These are phyloP conservation scores for Leptographium flavum DNA, from an alignment of 2,329 filamentous ascomycete species.

Conservation along the genomic window DNA sequence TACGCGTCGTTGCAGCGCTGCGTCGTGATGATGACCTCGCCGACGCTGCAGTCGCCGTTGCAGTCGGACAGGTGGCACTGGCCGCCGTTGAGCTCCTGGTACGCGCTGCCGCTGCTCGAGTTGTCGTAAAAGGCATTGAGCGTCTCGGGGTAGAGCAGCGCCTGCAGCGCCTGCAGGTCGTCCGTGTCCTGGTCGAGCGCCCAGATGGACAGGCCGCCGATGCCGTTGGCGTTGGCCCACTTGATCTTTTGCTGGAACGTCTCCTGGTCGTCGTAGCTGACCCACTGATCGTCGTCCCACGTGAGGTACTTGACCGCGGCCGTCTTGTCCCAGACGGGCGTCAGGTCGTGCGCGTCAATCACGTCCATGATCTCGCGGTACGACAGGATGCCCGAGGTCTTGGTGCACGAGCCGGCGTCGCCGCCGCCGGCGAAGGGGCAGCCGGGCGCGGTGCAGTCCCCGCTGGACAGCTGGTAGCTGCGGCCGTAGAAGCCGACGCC, in stretches of 20 bases:
- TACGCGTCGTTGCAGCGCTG: no score
- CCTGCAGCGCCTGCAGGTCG: neutral
- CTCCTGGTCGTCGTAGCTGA: slow-evolving; percentile 17
- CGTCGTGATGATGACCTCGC: no score
- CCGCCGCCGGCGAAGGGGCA: slow-evolving; percentile 12
- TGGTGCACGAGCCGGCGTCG: slow-evolving; percentile 11
- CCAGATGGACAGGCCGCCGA: slow-evolving; percentile 13
- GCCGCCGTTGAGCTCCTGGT: neutral
- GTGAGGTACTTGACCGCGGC: slow-evolving; percentile 13
- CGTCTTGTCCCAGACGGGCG: slow-evolving; percentile 9
- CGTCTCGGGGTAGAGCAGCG: neutral
- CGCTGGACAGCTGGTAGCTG: slow-evolving; percentile 5
- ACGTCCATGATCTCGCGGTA: slow-evolving; percentile 13
- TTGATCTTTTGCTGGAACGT: slow-evolving; percentile 15
- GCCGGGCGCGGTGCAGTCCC: slow-evolving; percentile 12
- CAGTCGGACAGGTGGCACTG: no score
- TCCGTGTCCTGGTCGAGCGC: slow-evolving; percentile 3
- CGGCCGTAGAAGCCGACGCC: slow-evolving; percentile 29
- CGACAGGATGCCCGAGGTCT: slow-evolving; percentile 11
- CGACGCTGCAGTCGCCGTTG: no score
- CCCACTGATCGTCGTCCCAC: slow-evolving; percentile 15
- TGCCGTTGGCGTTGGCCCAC: slow-evolving; percentile 12
- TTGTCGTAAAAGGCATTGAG: neutral
- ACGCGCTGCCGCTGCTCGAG: neutral
- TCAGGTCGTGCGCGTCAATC: neutral